A percentile compares a stretch with the other conserved stretches of the same genome.
These are phyloP conservation scores for Malus hybrid DNA, from an alignment of 331 rosid genomes.

Conservation along the genomic window DNA sequence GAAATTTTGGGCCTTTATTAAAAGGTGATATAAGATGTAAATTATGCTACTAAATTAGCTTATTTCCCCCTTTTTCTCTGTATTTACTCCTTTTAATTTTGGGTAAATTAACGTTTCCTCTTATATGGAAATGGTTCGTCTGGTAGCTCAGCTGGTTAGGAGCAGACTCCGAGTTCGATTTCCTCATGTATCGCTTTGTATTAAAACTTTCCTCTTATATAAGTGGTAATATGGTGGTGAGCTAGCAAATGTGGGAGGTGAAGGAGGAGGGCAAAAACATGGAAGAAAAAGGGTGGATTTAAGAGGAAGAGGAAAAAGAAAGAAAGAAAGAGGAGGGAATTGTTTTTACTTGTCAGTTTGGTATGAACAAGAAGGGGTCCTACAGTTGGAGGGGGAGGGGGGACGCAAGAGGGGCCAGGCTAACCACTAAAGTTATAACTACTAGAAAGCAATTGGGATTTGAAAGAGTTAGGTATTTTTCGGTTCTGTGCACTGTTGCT, in stretches of 20 bases:
- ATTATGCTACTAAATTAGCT: slow-evolving; percentile 23
- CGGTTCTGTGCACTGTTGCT: slow-evolving; percentile 28
- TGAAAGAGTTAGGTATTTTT: slow-evolving; percentile 60
- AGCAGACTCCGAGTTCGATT: background rate
- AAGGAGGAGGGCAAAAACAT: background rate
- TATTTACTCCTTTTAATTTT: background rate
- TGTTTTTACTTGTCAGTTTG: background rate
- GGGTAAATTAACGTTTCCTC: background rate
- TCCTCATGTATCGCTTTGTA: background rate
- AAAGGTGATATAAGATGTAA: slow-evolving; percentile 40
- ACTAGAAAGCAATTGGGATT: slow-evolving; percentile 48
- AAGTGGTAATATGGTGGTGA: background rate
- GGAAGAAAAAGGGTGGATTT: background rate
- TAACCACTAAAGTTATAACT: slow-evolving; percentile 52
- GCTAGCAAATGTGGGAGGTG: background rate
- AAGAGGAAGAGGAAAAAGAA: background rate
- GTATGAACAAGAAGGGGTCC: slow-evolving; percentile 32
- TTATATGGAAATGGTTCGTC: background rate
- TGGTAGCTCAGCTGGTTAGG: background rate
- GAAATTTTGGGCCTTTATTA: slow-evolving; percentile 53
- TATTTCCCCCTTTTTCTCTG: background rate
- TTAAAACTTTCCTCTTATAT: background rate
- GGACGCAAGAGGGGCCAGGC: slow-evolving; percentile 27
- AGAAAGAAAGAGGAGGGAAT: background rate
- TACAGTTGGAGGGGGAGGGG: slow-evolving; percentile 26